Percentiles rank a stretch among this genome's conserved stretches.
Conservation (phyloP, 768 basidiomycete genomes). For the Boletus barrowsii region DNA sequence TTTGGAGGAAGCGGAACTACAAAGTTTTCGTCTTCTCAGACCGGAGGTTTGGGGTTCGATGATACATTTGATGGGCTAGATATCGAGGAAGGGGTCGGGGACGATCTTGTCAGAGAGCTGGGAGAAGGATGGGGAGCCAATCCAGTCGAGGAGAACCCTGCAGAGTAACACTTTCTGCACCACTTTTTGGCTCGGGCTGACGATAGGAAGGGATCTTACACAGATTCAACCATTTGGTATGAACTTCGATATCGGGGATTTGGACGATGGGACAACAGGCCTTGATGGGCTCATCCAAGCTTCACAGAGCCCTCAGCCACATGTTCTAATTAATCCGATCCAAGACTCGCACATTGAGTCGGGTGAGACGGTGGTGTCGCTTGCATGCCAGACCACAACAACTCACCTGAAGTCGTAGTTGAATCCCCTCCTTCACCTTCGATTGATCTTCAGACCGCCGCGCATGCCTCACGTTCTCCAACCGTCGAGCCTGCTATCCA, state of each 20-base stretch:
- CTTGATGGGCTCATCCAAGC: conserved; percentile 1
- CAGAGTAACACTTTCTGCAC: conserved; percentile 13
- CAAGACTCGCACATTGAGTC: background rate
- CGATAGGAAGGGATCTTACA: conserved; percentile 7
- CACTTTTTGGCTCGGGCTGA: conserved; percentile 8
- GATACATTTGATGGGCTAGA: conserved; percentile 60
- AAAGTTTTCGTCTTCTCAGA: conserved; percentile 54
- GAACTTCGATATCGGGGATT: conserved; percentile 15
- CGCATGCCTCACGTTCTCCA: conserved; percentile 1
- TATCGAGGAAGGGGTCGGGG: conserved; percentile 59
- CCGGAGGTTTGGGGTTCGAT: conserved; percentile 46
- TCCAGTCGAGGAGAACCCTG: conserved; percentile 3
- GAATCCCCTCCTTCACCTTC: conserved; percentile 1
- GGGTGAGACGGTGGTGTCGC: conserved; percentile 7
- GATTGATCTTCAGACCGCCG: background rate
- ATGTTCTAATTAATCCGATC: background rate
- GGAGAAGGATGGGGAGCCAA: conserved; percentile 63
- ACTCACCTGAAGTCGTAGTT: conserved; percentile 3
- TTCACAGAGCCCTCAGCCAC: background rate
- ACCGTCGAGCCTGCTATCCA: background rate
- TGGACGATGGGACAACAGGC: conserved; percentile 24
- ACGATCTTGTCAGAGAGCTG: conserved; percentile 72
- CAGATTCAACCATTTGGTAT: conserved; percentile 17
- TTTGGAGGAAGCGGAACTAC: conserved; percentile 40
- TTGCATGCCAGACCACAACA: background rate